These are phyloP conservation scores for Citrus maxima DNA, from an alignment of 345 rosid genomes.

Conservation along the genomic window DNA sequence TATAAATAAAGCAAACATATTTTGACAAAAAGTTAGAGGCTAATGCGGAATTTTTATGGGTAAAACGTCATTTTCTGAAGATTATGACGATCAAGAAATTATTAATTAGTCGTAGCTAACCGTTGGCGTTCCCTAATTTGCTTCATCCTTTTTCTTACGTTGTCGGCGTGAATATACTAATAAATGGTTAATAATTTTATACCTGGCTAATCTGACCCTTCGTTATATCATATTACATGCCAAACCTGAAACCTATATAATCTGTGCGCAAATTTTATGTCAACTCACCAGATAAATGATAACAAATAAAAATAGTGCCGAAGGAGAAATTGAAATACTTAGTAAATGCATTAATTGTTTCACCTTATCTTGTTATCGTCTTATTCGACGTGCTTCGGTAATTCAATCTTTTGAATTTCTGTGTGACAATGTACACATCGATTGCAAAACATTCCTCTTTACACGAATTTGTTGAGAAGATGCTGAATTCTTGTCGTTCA, in stretches of 20 bases:
- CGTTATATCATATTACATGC: background rate
- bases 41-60: constrained; percentile 24
- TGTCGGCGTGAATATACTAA: constrained; percentile 10
- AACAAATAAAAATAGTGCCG: background rate
- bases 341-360: background rate
- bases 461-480: background rate
- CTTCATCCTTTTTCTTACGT: background rate
- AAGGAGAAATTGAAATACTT: background rate
- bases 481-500: background rate
- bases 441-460: background rate
- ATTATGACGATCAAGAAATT: constrained; percentile 1
- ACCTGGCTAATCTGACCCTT: constrained; percentile 20
- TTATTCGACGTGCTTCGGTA: background rate
- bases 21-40: constrained; percentile 10
- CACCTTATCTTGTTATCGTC: background rate
- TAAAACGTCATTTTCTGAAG: constrained; percentile 44
- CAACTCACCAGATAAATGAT: background rate
- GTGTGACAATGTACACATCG: background rate
- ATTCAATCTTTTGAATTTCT: background rate
- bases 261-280: no score
- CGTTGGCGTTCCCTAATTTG: constrained; percentile 27
- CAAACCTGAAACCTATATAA: no score
- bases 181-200: background rate
- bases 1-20: constrained; percentile 17
- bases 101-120: constrained; percentile 23